Evolutionary conservation across 768 basidiomycete species (phyloP).

Genomic region (Collybiopsis confluens): DNA sequence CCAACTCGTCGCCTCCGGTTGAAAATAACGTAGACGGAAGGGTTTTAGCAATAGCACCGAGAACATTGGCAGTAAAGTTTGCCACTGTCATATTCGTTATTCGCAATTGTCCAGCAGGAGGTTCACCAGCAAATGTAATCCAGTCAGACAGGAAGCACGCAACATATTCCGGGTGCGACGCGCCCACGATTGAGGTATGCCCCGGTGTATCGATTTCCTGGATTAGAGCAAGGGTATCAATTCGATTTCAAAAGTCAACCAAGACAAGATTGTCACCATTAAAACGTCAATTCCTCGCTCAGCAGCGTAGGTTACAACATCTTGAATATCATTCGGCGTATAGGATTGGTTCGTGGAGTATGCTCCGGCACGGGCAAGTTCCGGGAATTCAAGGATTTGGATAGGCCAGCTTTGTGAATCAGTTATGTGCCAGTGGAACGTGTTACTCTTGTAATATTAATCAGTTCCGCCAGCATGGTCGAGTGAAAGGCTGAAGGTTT

Average conservation of each 20-base stretch:
- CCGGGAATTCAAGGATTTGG: constrained; percentile 53
- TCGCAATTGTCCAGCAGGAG: constrained; percentile 80
- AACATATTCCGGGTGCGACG: constrained; percentile 67
- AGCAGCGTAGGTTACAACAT: constrained; percentile 65
- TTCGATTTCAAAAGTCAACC: background rate
- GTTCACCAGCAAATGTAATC: constrained; percentile 60
- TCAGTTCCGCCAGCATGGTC: too few species aligned
- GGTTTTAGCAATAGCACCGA: constrained; percentile 42
- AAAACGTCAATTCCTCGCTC: constrained; percentile 76
- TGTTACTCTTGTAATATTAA: constrained; percentile 47
- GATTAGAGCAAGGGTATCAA: background rate
- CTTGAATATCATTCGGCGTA: constrained; percentile 47
- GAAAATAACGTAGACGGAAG: constrained; percentile 58
- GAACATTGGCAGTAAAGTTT: constrained; percentile 53
- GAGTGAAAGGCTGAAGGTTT: too few species aligned
- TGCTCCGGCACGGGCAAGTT: constrained; percentile 60
- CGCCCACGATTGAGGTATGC: constrained; percentile 64
- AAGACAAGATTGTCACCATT: constrained; percentile 25
- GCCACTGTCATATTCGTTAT: constrained; percentile 58
- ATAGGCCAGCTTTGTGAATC: constrained; percentile 84
- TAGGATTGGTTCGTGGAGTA: constrained; percentile 59
- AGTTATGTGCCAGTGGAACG: constrained; percentile 81
- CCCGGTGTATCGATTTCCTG: constrained; percentile 85
- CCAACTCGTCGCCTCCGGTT: constrained; percentile 83
- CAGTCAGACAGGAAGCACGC: constrained; percentile 60